phyloP scores from a whole-genome alignment of 495 filamentous ascomycete species.

The Aspergillus sclerotioniger region DNA sequence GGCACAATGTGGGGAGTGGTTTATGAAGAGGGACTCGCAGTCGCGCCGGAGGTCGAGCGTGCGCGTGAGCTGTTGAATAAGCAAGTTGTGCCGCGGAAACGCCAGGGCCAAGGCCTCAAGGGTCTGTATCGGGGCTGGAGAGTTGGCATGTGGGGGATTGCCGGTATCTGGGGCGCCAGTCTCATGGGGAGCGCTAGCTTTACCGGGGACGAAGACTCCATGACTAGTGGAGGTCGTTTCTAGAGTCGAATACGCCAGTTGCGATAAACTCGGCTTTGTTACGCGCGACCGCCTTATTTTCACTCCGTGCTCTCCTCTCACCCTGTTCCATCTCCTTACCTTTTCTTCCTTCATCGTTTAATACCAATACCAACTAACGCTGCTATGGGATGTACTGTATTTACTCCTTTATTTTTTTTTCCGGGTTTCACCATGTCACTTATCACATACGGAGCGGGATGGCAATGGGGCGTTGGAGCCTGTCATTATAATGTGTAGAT shows the following conservation, averaged over 20 bases:
- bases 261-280: background rate
- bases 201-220: slow-evolving; percentile 35
- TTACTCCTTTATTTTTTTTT: background rate
- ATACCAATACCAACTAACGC: background rate
- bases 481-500: background rate
- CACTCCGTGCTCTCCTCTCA: background rate
- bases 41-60: slow-evolving; percentile 33
- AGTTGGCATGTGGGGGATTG: slow-evolving; percentile 91
- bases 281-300: background rate
- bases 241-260: slow-evolving; percentile 8
- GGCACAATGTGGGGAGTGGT: slow-evolving; percentile 87
- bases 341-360: background rate
- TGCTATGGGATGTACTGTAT: slow-evolving; percentile 1
- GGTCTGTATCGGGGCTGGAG: slow-evolving; percentile 94
- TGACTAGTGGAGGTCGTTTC: slow-evolving; percentile 38
- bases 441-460: background rate
- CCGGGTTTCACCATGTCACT: background rate
- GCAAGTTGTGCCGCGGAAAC: slow-evolving; percentile 43
- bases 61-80: slow-evolving; percentile 35
- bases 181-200: slow-evolving; percentile 52
- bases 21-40: slow-evolving; percentile 70
- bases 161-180: slow-evolving; percentile 78
- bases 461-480: background rate
- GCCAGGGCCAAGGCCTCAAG: slow-evolving; percentile 74
- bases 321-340: background rate